Conservation (phyloP, 1,284 basidiomycete species). For the Moniliophthora roreri region DNA sequence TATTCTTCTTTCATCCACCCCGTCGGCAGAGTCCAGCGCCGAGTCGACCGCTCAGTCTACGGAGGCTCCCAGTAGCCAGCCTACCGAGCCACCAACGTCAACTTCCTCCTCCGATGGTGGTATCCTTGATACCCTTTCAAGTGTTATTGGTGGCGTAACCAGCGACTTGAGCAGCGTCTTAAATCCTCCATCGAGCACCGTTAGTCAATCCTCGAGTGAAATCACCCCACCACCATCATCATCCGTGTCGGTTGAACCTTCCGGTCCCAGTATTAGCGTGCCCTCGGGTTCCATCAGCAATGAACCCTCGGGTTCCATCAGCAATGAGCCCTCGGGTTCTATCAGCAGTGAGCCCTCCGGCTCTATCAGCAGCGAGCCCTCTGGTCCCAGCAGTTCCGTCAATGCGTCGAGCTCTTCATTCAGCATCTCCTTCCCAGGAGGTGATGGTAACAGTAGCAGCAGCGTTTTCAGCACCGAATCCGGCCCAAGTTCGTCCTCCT, state of each 20-base stretch:
- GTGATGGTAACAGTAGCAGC: neutral
- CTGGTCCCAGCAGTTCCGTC: neutral
- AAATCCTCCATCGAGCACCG: neutral
- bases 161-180: slow-evolving; percentile 5
- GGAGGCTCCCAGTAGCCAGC: neutral
- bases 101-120: neutral
- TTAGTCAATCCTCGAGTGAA: neutral
- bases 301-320: neutral
- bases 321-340: neutral
- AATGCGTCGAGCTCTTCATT: slow-evolving; percentile 11
- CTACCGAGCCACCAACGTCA: neutral
- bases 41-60: slow-evolving; percentile 3
- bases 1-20: slow-evolving; percentile 10
- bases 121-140: slow-evolving; percentile 6
- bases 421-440: slow-evolving; percentile 7
- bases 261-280: neutral
- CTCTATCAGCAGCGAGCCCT: neutral
- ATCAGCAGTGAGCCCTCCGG: neutral
- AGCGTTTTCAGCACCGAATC: slow-evolving; percentile 7
- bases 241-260: neutral
- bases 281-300: too few species aligned
- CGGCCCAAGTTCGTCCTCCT: slow-evolving; percentile 5
- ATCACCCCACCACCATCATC: neutral
- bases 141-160: slow-evolving; percentile 4
- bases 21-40: slow-evolving; percentile 8